phyloP scores from a whole-genome alignment of 192 early-diverging fungal species.

The Backusella circina region DNA sequence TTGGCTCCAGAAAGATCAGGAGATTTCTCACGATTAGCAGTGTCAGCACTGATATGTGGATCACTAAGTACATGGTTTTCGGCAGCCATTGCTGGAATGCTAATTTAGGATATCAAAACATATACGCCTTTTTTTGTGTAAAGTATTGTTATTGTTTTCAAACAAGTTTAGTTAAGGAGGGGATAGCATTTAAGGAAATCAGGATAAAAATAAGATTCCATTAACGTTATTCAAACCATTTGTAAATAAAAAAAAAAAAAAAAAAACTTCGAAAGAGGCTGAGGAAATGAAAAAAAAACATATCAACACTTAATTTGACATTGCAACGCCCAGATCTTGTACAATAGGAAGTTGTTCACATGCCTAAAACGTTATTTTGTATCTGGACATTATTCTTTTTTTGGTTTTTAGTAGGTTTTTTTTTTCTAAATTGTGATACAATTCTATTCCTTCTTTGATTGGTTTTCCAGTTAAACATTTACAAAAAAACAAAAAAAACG shows the following conservation, averaged over 20 bases:
- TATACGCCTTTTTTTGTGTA: not conserved
- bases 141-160: not conserved
- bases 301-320: not conserved
- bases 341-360: not conserved
- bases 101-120: conserved; percentile 13
- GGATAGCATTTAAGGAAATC: not conserved
- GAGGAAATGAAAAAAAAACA: not conserved
- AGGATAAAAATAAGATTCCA: conserved; percentile 2
- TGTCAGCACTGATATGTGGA: conserved; percentile 78
- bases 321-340: not conserved
- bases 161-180: not conserved
- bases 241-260: not conserved
- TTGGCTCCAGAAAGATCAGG: conserved; percentile 66
- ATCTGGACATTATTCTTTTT: not conserved
- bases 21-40: conserved; percentile 68
- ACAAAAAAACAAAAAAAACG: not conserved
- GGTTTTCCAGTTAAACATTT: not conserved
- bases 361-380: conserved; percentile 2
- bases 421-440: conserved; percentile 1
- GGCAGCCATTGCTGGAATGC: conserved; percentile 78
- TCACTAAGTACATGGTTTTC: conserved; percentile 75
- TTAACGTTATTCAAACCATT: not conserved
- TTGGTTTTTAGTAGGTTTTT: not conserved
- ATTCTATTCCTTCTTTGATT: not conserved
- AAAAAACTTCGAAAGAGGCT: not conserved